These are phyloP conservation scores for Amylocystis lapponica DNA, from an alignment of 768 basidiomycete species.

Conservation along the genomic window DNA sequence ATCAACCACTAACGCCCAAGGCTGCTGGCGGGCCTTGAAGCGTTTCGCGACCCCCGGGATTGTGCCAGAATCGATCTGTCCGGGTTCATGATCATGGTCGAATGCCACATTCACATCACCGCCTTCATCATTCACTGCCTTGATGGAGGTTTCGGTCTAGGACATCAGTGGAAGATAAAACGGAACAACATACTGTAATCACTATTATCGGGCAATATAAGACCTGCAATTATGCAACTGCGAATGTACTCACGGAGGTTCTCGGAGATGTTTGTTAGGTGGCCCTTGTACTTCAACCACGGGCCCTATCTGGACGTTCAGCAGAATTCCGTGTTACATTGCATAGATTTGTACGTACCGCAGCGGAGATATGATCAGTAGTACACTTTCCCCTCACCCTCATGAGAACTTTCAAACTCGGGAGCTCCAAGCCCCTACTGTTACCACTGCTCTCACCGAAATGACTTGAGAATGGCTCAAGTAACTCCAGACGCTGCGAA, in stretches of 20 bases:
- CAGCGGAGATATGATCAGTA: constrained; percentile 97
- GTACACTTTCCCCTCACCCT: constrained; percentile 97
- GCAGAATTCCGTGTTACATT: neutral
- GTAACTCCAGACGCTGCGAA: constrained; percentile 80
- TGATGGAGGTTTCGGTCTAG: constrained; percentile 1
- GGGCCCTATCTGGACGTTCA: constrained; percentile 70
- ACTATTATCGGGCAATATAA: constrained; percentile 38
- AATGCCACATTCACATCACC: constrained; percentile 91
- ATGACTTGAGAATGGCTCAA: constrained; percentile 80
- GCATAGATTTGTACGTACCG: constrained; percentile 41
- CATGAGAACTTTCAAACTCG: constrained; percentile 78
- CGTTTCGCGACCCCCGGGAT: constrained; percentile 90
- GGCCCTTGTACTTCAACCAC: constrained; percentile 98
- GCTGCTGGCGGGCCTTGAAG: constrained; percentile 75
- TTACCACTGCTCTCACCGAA: constrained; percentile 49
- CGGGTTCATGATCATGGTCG: constrained; percentile 53
- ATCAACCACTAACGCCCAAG: constrained; percentile 92
- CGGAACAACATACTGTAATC: constrained; percentile 56
- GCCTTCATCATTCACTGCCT: constrained; percentile 93
- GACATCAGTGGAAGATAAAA: neutral
- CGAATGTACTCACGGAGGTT: constrained; percentile 66
- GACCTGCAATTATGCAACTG: neutral
- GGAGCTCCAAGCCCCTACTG: constrained; percentile 63
- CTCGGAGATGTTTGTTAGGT: constrained; percentile 93
- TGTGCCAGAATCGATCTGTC: constrained; percentile 55